Conservation (phyloP, 305 asterid species). For the Rubia occidens region DNA sequence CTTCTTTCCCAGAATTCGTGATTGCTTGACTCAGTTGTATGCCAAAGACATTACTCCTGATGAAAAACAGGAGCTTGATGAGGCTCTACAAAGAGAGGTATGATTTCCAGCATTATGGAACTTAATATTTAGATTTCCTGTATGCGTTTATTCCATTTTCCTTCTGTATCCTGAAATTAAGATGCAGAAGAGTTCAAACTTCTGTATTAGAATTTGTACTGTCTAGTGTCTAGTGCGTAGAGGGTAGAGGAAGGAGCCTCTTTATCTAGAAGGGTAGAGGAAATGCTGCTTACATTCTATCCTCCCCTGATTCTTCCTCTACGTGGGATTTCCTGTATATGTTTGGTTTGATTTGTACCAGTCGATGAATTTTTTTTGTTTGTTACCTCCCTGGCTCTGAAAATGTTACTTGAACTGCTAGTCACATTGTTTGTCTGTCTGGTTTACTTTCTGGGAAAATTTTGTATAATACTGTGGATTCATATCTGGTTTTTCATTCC, state of each 20-base stretch:
- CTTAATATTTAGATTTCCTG: neutral
- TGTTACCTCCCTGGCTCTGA: neutral
- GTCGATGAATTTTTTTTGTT: neutral
- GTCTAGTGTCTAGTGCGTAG: neutral
- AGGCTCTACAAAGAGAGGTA: constrained; percentile 90
- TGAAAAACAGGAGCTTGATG: constrained; percentile 93
- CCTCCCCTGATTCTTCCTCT: too few relatives aligned
- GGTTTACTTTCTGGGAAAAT: neutral
- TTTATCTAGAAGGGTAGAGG: too few relatives aligned
- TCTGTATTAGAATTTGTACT: neutral
- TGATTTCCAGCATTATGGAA: neutral
- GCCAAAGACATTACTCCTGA: constrained; percentile 88
- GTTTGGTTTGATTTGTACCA: too few relatives aligned
- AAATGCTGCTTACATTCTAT: too few relatives aligned
- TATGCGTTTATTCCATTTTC: neutral
- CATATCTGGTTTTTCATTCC: neutral
- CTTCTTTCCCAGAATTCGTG: constrained; percentile 46
- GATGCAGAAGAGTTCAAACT: neutral
- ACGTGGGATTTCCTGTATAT: too few relatives aligned
- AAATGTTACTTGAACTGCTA: neutral
- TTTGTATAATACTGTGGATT: neutral
- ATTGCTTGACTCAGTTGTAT: constrained; percentile 71
- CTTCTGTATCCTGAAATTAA: neutral
- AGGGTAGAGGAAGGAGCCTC: neutral
- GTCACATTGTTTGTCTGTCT: too few relatives aligned